Evolutionary conservation across 1,284 basidiomycete genomes (phyloP).

Genomic region (Dichomitus squalens): DNA sequence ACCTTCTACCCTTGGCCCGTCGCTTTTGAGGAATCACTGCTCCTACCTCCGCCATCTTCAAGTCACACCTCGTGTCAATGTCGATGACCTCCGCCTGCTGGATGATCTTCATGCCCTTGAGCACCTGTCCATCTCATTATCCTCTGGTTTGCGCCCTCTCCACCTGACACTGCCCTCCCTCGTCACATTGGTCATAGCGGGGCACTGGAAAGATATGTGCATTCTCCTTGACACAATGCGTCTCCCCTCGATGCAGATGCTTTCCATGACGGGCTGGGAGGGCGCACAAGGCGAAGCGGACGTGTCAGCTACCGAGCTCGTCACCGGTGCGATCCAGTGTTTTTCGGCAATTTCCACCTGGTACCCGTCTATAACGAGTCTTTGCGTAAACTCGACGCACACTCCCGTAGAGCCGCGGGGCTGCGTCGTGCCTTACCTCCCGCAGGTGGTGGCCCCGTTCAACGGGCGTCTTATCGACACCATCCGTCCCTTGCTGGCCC

Average conservation of each 20-base stretch:
- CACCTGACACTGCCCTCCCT: too few species aligned
- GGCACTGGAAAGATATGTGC: neutral
- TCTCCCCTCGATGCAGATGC: neutral
- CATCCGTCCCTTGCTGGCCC: neutral
- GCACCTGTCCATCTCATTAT: neutral
- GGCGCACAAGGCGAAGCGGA: too few species aligned
- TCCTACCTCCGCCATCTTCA: too few species aligned
- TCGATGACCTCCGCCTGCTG: neutral
- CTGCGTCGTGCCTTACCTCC: neutral
- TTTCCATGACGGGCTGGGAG: neutral
- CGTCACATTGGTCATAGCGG: neutral
- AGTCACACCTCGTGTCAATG: too few species aligned
- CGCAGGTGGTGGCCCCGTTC: neutral
- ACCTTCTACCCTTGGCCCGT: neutral
- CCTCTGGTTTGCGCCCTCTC: too few species aligned
- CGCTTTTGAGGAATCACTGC: neutral
- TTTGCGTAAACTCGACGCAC: neutral
- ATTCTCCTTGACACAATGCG: neutral
- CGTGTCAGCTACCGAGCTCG: neutral
- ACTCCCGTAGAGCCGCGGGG: neutral
- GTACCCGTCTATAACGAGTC: neutral
- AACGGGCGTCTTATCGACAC: neutral
- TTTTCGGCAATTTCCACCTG: neutral
- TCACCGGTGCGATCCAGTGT: neutral
- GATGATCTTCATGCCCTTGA: neutral